These are phyloP conservation scores for Candida fluviatilis DNA, from an alignment of 805 yeast genomes.

Conservation along the genomic window DNA sequence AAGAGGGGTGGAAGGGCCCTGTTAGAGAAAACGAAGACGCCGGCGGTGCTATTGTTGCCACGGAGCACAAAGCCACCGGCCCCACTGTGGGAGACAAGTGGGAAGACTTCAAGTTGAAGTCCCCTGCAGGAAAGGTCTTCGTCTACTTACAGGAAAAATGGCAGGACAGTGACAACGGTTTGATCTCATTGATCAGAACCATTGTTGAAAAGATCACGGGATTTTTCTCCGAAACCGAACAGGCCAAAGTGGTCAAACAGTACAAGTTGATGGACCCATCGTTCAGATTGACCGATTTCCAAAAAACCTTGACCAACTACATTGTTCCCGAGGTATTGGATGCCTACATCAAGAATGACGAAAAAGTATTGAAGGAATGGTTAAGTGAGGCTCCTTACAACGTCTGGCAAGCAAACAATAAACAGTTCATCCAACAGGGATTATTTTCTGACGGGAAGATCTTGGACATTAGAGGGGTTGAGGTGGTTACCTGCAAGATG, in stretches of 20 bases:
- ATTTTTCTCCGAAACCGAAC: slow-evolving; percentile 93
- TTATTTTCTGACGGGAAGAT: slow-evolving; percentile 87
- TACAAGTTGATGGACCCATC: slow-evolving; percentile 88
- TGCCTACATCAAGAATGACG: slow-evolving; percentile 92
- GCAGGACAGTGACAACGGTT: slow-evolving; percentile 94
- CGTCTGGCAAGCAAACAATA: slow-evolving; percentile 90
- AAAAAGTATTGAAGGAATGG: slow-evolving; percentile 79
- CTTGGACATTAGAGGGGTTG: slow-evolving; percentile 92
- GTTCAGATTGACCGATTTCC: slow-evolving; percentile 75
- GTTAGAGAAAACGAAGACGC: slow-evolving; percentile 78
- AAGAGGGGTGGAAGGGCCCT: slow-evolving; percentile 59
- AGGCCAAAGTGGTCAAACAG: slow-evolving; percentile 83
- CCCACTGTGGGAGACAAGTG: slow-evolving; percentile 63
- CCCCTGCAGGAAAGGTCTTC: slow-evolving; percentile 63
- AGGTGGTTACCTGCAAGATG: slow-evolving; percentile 80
- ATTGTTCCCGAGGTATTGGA: slow-evolving; percentile 94
- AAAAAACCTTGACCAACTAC: slow-evolving; percentile 81
- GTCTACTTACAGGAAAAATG: slow-evolving; percentile 63
- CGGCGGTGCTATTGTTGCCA: slow-evolving; percentile 76
- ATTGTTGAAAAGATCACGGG: slow-evolving; percentile 77
- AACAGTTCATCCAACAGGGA: slow-evolving; percentile 87
- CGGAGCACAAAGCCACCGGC: slow-evolving; percentile 72
- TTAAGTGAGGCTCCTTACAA: slow-evolving; percentile 95
- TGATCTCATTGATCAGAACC: slow-evolving; percentile 76
- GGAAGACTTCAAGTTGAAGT: slow-evolving; percentile 61